A percentile compares a stretch with the other conserved stretches of the same genome.
Evolutionary conservation across 768 basidiomycete genomes (phyloP).

Genomic region (Panaeolus papilionaceus): DNA sequence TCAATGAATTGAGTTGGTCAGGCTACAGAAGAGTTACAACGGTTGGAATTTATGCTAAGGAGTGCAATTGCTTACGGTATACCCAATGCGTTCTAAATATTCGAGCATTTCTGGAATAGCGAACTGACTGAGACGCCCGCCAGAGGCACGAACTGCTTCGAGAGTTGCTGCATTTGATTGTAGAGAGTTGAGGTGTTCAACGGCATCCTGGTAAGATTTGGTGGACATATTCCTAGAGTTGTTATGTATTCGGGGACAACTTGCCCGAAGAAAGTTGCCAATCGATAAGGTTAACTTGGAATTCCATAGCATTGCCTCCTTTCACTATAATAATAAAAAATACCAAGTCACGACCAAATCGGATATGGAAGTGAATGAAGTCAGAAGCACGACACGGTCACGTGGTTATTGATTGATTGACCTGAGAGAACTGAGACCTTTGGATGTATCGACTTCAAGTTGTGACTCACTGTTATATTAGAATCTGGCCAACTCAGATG

Average conservation of each 20-base stretch:
- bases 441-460: too few relatives aligned
- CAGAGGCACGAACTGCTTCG: slow-evolving; percentile 80
- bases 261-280: slow-evolving; percentile 28
- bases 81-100: slow-evolving; percentile 86
- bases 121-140: slow-evolving; percentile 61
- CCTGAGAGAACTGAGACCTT: neutral
- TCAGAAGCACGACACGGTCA: slow-evolving; percentile 20
- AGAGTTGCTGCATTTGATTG: slow-evolving; percentile 96
- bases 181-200: slow-evolving; percentile 75
- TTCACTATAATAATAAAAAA: slow-evolving; percentile 8
- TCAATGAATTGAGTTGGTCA: slow-evolving; percentile 82
- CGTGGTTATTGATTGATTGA: neutral
- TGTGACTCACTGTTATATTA: neutral
- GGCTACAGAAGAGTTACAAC: slow-evolving; percentile 53
- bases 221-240: slow-evolving; percentile 56
- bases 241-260: slow-evolving; percentile 14
- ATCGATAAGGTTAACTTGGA: slow-evolving; percentile 33
- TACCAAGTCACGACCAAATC: slow-evolving; percentile 21
- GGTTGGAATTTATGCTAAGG: slow-evolving; percentile 16
- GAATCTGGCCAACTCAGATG: neutral
- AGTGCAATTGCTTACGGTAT: slow-evolving; percentile 60
- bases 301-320: slow-evolving; percentile 25
- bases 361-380: slow-evolving; percentile 17
- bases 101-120: slow-evolving; percentile 92
- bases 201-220: slow-evolving; percentile 74